Evolutionary conservation across 2,329 filamentous ascomycete genomes (phyloP).

Genomic region (Aspergillus piperis): DNA sequence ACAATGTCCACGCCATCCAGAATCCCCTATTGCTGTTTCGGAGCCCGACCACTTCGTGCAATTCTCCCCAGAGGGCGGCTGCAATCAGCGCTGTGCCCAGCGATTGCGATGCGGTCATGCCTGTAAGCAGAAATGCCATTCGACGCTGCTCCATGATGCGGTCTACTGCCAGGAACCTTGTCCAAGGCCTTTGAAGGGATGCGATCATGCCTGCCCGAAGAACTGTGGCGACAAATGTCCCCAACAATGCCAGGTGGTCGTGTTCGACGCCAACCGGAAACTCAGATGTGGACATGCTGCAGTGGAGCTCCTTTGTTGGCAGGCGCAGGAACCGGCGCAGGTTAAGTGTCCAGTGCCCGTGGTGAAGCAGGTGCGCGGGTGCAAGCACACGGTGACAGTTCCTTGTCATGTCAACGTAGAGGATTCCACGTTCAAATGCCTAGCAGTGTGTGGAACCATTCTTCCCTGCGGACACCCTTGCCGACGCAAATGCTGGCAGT

Average conservation of each 20-base stretch:
- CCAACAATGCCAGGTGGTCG: slow-evolving; percentile 29
- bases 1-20: slow-evolving; percentile 62
- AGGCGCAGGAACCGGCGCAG: slow-evolving; percentile 45
- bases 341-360: slow-evolving; percentile 56
- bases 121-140: slow-evolving; percentile 50
- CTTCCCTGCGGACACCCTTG: slow-evolving; percentile 64
- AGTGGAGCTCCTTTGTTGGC: slow-evolving; percentile 36
- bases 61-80: slow-evolving; percentile 64
- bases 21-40: slow-evolving; percentile 53
- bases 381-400: slow-evolving; percentile 55
- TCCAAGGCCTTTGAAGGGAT: slow-evolving; percentile 36
- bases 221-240: slow-evolving; percentile 46
- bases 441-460: slow-evolving; percentile 45
- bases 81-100: slow-evolving; percentile 51
- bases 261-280: slow-evolving; percentile 6
- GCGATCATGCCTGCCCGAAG: slow-evolving; percentile 45
- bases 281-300: slow-evolving; percentile 35
- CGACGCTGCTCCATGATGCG: slow-evolving; percentile 44
- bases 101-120: slow-evolving; percentile 49
- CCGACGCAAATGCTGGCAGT: slow-evolving; percentile 51
- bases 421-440: slow-evolving; percentile 49
- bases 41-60: slow-evolving; percentile 60
- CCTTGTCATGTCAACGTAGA: slow-evolving; percentile 54
- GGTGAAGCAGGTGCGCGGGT: slow-evolving; percentile 53
- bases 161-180: slow-evolving; percentile 48